These are phyloP conservation scores for Saccharomyces eubayanus DNA, from an alignment of 805 yeast species.

Conservation along the genomic window DNA sequence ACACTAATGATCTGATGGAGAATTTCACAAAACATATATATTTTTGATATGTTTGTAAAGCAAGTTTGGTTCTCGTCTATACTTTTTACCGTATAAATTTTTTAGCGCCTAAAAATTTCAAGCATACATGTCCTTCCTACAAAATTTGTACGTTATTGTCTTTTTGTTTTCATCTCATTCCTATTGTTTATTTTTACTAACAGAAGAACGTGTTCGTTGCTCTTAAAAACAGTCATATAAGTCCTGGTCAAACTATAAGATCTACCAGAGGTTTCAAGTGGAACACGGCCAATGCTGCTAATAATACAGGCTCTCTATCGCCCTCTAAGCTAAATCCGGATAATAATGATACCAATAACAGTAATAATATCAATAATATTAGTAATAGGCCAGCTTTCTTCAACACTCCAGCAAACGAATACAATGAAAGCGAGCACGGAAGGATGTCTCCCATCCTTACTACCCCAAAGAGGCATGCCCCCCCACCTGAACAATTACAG, in stretches of 20 bases:
- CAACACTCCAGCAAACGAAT: constrained; percentile 7
- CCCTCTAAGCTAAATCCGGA: background rate
- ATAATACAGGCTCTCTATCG: background rate
- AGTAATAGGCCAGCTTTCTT: background rate
- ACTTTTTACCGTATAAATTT: background rate
- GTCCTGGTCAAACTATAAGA: constrained; percentile 40
- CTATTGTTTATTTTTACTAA: constrained; percentile 3
- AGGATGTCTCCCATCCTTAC: background rate
- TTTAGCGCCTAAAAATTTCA: background rate
- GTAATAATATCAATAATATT: constrained; percentile 1
- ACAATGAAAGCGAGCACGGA: background rate
- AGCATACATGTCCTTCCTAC: constrained; percentile 22
- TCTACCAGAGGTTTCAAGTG: constrained; percentile 41
- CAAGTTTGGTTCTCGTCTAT: constrained; percentile 3
- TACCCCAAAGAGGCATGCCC: constrained; percentile 1
- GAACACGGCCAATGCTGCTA: constrained; percentile 18
- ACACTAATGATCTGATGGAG: background rate
- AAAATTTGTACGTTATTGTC: constrained; percentile 23
- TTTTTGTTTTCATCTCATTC: background rate
- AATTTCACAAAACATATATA: background rate
- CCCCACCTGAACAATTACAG: constrained; percentile 4
- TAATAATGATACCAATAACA: constrained; percentile 1
- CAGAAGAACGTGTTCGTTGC: background rate
- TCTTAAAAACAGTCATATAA: constrained; percentile 28
- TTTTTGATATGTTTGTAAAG: background rate